Base-by-base conservation (phyloP, 768 basidiomycete species). In the Phylloporus arenicola region DNA sequence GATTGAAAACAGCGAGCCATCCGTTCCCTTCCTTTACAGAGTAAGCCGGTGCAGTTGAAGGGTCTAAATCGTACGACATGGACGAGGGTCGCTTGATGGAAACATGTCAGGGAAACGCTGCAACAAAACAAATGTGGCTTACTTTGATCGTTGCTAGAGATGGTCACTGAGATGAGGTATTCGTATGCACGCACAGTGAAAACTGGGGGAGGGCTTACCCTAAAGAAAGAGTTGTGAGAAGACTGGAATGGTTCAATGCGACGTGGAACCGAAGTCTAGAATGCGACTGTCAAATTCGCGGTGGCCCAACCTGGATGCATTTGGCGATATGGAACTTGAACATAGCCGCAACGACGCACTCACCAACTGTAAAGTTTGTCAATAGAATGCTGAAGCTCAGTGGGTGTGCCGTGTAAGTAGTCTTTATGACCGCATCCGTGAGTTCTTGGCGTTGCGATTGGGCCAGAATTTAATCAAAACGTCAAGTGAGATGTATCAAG, bases 1-100 rank as follows among this genome's bases (percentile, higher is more conserved):
- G 72, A 60, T 77, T 79, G 70, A 79, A 80, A 35, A 78, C 70
- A 16, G 74, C 76, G 31, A 77, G 64, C 79, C 79, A 81, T 35
- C 79, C 79, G 24, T 63, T 57, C 5, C 77, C 77, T 55, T 80
- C 77, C 62, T 79, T 71, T 53, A 71, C 43, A 22, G 60, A 65
- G 45, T 63, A 64, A 11, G 61, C 45, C 7, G 61, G 68, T 16
- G 60, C 60, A 5, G 62, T 68, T 16, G 47, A 41, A 8, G 63
- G 66, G 51, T 69, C 68, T 6, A 69, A 44, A 30, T 7, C 55
- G 49, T 46, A 29, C 30, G 65, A 57, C 64, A 65, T 65, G 54
- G 46, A 19, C 2, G 17, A 25, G 35, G 16, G 35, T 35, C 4
- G n/a, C 53, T 47, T 6, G 2, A 54, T 16, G 34, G 35, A 41